phyloP scores from a whole-genome alignment of 1,284 basidiomycete genomes.

The Pseudozyma hubeiensis region DNA sequence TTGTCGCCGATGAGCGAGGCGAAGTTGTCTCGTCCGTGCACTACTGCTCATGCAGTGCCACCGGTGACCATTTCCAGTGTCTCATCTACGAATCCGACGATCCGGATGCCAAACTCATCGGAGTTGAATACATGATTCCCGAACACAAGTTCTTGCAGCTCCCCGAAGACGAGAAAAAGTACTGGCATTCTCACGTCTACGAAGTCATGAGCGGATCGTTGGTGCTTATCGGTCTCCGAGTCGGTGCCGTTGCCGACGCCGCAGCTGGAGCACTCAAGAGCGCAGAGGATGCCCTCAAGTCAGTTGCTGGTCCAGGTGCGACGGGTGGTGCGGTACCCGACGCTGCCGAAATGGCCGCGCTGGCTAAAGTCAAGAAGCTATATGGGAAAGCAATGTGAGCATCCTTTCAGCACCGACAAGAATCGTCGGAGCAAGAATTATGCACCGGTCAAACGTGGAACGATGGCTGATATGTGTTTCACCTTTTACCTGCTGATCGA shows the following conservation, averaged over 20 bases:
- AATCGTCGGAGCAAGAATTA: neutral
- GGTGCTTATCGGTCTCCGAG: slow-evolving; percentile 61
- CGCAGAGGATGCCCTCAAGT: slow-evolving; percentile 20
- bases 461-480: no score
- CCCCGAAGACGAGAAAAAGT: slow-evolving; percentile 72
- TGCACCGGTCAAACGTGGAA: no score
- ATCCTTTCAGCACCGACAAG: neutral
- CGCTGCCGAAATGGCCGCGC: slow-evolving; percentile 26
- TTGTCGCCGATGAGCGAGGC: slow-evolving; percentile 42
- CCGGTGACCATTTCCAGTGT: slow-evolving; percentile 50
- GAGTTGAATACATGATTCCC: slow-evolving; percentile 73
- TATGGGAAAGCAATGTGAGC: slow-evolving; percentile 42
- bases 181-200: slow-evolving; percentile 73
- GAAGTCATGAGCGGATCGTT: slow-evolving; percentile 73
- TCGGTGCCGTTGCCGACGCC: slow-evolving; percentile 11
- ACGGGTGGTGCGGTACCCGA: slow-evolving; percentile 42
- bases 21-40: slow-evolving; percentile 41
- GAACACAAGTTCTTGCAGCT: slow-evolving; percentile 71
- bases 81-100: slow-evolving; percentile 72
- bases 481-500: no score
- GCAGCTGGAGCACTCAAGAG: slow-evolving; percentile 20
- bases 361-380: slow-evolving; percentile 29
- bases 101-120: slow-evolving; percentile 72
- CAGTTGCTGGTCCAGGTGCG: slow-evolving; percentile 4
- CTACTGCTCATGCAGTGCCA: slow-evolving; percentile 40